Evolutionary conservation across 495 filamentous ascomycete genomes (phyloP).

Genomic region (Collariella sp.): DNA sequence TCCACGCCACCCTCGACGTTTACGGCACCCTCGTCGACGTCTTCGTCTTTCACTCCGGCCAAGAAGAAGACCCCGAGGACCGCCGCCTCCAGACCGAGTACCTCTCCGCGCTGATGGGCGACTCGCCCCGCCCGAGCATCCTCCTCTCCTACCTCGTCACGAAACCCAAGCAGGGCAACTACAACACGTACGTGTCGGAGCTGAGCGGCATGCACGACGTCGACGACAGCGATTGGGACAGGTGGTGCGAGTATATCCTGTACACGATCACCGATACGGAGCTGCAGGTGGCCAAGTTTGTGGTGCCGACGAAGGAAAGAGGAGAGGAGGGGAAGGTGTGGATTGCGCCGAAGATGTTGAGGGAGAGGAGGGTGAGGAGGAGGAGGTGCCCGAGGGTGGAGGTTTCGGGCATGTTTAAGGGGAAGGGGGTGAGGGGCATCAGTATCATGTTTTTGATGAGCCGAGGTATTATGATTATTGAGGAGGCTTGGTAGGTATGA

Average conservation of each 20-base stretch:
- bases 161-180: conserved; percentile 84
- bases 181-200: conserved; percentile 90
- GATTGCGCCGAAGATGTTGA: conserved; percentile 20
- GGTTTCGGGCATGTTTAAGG: conserved; percentile 82
- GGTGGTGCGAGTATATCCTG: conserved; percentile 99
- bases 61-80: conserved; percentile 95
- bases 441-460: conserved; percentile 93
- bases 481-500: neutral
- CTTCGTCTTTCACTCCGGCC: conserved; percentile 97
- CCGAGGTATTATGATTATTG: conserved; percentile 58
- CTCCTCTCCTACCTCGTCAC: conserved; percentile 89
- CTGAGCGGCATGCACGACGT: conserved; percentile 90
- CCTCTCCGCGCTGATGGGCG: conserved; percentile 80
- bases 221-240: conserved; percentile 86
- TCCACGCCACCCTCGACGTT: conserved; percentile 87
- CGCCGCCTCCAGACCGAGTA: conserved; percentile 82
- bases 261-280: conserved; percentile 98
- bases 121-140: conserved; percentile 69
- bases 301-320: conserved; percentile 62
- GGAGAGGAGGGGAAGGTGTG: conserved; percentile 45
- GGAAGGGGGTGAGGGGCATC: conserved; percentile 78
- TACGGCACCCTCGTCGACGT: conserved; percentile 89
- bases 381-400: conserved; percentile 66
- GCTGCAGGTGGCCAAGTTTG: conserved; percentile 93
- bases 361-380: conserved; percentile 42